A percentile compares a stretch with the other conserved stretches of the same genome.
Evolutionary conservation across 345 rosid genomes (phyloP).

Genomic region (Salix udensis): DNA sequence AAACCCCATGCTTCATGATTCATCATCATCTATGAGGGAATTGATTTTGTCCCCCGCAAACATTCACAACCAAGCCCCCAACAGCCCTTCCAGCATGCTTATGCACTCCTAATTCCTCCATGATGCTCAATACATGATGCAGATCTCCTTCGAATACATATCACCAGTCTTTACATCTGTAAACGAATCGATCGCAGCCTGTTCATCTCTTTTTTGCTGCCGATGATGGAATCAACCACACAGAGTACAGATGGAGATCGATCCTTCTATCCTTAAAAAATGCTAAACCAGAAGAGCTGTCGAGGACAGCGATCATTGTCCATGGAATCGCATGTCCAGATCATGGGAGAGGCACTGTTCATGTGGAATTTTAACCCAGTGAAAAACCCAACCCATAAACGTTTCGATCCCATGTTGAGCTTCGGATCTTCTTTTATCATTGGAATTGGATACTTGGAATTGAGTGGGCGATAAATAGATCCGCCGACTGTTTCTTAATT

Average conservation of each 20-base stretch:
- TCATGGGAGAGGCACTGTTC: constrained; percentile 10
- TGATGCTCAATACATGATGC: not conserved
- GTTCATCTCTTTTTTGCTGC: not conserved
- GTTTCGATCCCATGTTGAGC: constrained; percentile 12
- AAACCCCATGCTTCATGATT: constrained; percentile 27
- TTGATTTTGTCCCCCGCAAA: constrained; percentile 22
- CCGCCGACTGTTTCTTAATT: too few relatives aligned
- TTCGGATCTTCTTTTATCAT: constrained; percentile 21
- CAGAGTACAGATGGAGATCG: not conserved
- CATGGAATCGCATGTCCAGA: constrained; percentile 26
- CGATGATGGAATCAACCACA: not conserved
- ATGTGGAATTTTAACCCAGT: constrained; percentile 4
- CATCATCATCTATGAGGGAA: constrained; percentile 6
- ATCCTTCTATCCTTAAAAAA: not conserved
- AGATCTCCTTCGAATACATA: too few relatives aligned
- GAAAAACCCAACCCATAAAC: not conserved
- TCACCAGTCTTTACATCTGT: too few relatives aligned
- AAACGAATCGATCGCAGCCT: not conserved
- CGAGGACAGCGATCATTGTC: constrained; percentile 1
- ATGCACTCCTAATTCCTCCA: not conserved
- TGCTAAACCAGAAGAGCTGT: not conserved
- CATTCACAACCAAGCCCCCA: not conserved
- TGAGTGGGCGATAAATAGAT: constrained; percentile 3
- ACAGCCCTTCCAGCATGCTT: not conserved
- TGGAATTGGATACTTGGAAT: constrained; percentile 23